Percentiles rank a stretch among this genome's conserved stretches.
Evolutionary conservation across 2,329 filamentous ascomycete species (phyloP).

Genomic region (Boeremia exigua): DNA sequence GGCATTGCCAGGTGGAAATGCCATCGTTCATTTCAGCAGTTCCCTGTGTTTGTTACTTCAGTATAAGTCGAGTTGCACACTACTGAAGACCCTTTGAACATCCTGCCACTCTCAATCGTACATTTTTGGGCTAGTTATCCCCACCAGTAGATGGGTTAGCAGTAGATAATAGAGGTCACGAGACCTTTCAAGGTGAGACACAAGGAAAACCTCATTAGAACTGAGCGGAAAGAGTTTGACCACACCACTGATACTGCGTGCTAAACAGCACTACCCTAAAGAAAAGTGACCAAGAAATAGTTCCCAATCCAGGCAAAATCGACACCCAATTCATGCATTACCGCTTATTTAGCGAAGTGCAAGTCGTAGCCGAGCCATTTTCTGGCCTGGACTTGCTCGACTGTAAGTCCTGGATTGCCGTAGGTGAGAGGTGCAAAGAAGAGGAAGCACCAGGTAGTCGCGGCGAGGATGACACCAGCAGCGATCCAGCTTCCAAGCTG

Average conservation of each 20-base stretch:
- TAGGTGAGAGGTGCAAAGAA: conserved; percentile 97
- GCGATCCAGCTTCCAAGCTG: conserved; percentile 81
- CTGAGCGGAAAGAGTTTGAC: neutral
- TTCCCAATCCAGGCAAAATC: conserved; percentile 1
- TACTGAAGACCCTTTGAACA: no score
- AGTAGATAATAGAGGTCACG: neutral
- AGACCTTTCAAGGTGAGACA: conserved; percentile 1
- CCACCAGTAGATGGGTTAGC: neutral
- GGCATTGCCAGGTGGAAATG: no score
- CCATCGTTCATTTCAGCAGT: no score
- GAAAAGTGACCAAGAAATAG: conserved; percentile 3
- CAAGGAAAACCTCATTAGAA: conserved; percentile 10
- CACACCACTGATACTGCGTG: conserved; percentile 3
- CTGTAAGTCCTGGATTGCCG: conserved; percentile 84
- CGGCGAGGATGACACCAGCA: conserved; percentile 69
- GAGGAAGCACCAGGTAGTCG: conserved; percentile 79
- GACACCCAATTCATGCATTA: neutral
- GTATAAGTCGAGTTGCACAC: no score
- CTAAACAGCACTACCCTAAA: conserved; percentile 11
- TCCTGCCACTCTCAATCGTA: conserved; percentile 9
- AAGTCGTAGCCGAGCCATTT: conserved; percentile 98
- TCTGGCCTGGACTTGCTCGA: conserved; percentile 77
- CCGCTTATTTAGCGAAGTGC: conserved; percentile 90
- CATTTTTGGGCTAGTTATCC: conserved; percentile 7
- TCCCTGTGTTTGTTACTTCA: no score